Percentiles rank a stretch among this genome's conserved stretches.
These are phyloP conservation scores for Sclerospora graminicola DNA, from an alignment of 352 stramenopile species.

Conservation along the genomic window DNA sequence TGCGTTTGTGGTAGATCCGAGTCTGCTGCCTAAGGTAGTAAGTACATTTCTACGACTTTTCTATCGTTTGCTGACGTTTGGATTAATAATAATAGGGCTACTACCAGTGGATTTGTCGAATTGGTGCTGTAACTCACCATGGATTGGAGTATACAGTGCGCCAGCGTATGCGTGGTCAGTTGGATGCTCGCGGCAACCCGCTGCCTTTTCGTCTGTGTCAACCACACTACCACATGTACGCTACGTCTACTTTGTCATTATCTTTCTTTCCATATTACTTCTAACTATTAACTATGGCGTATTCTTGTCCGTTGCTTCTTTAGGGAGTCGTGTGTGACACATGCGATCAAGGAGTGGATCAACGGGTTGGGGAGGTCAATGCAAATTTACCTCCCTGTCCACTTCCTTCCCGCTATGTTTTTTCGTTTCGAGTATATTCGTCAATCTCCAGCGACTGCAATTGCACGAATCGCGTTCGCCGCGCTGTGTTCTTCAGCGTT, in stretches of 20 bases:
- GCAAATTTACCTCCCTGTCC: conserved; percentile 75
- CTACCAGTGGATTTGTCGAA: conserved; percentile 77
- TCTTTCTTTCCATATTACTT: too few relatives aligned
- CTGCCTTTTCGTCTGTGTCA: conserved; percentile 67
- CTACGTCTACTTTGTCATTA: not conserved
- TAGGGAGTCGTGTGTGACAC: conserved; percentile 76
- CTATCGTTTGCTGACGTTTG: not conserved
- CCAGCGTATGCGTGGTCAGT: conserved; percentile 37
- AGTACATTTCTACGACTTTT: not conserved
- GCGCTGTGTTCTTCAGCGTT: conserved; percentile 74
- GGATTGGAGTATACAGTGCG: conserved; percentile 63
- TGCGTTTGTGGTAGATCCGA: conserved; percentile 56
- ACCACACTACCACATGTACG: conserved; percentile 81
- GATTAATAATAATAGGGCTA: conserved; percentile 48
- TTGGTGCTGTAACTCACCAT: conserved; percentile 61
- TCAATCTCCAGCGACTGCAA: conserved; percentile 32
- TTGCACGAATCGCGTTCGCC: conserved; percentile 42
- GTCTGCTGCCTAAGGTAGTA: conserved; percentile 56
- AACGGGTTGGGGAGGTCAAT: conserved; percentile 53
- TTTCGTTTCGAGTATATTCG: conserved; percentile 64
- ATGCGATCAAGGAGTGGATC: conserved; percentile 69
- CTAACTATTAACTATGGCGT: too few relatives aligned
- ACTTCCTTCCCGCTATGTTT: conserved; percentile 64
- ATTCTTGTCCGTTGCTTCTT: conserved; percentile 2
- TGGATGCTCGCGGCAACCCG: conserved; percentile 24